These are phyloP conservation scores for Colletotrichum tamarilloi DNA, from an alignment of 2,329 filamentous ascomycete species.

Conservation along the genomic window DNA sequence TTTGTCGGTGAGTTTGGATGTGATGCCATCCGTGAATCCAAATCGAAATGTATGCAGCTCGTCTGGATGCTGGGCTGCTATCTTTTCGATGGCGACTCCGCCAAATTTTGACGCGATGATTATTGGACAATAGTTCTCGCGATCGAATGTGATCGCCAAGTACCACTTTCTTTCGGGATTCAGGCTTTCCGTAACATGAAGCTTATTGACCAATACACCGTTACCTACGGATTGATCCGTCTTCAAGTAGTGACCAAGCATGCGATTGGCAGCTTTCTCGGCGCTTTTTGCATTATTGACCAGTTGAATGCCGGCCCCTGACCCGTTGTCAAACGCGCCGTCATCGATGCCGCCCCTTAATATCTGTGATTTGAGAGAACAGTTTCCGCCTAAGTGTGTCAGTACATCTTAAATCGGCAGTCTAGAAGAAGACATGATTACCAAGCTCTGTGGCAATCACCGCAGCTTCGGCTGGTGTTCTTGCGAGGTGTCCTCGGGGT, in stretches of 20 bases:
- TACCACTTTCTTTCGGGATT: constrained; percentile 50
- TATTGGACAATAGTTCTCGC: constrained; percentile 50
- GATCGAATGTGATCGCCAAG: constrained; percentile 55
- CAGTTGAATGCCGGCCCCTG: constrained; percentile 21
- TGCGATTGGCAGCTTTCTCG: constrained; percentile 36
- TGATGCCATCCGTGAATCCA: constrained; percentile 42
- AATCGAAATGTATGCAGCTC: constrained; percentile 40
- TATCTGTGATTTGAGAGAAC: constrained; percentile 43
- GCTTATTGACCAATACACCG: constrained; percentile 39
- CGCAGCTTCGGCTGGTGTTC: constrained; percentile 38
- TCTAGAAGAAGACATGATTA: constrained; percentile 15
- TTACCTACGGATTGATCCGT: not conserved
- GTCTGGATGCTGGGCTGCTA: constrained; percentile 12
- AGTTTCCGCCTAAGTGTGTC: constrained; percentile 36
- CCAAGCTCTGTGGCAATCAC: constrained; percentile 40
- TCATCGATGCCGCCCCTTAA: constrained; percentile 20
- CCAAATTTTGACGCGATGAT: constrained; percentile 48
- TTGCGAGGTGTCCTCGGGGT: constrained; percentile 39
- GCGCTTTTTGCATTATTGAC: constrained; percentile 36
- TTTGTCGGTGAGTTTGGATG: constrained; percentile 33
- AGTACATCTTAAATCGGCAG: not conserved
- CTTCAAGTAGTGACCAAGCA: constrained; percentile 32
- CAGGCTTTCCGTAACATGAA: constrained; percentile 50
- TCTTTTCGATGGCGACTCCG: constrained; percentile 37
- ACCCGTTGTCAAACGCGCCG: not conserved